Percentiles rank a stretch among this genome's conserved stretches.
Conservation (phyloP, 495 filamentous ascomycete genomes). For the Penicillium paxilli region DNA sequence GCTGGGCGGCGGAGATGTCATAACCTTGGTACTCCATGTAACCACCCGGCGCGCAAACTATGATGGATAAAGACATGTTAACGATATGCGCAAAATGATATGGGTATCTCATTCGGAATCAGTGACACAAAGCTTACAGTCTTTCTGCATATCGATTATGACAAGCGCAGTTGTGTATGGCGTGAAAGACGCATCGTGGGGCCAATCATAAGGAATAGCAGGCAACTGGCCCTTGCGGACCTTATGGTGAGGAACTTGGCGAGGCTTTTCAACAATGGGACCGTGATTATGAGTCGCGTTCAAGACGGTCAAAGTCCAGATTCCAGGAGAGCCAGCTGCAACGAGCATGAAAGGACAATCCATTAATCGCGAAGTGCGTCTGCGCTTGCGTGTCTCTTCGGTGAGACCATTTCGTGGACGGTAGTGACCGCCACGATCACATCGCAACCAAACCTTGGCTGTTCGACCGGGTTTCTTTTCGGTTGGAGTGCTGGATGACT, state of each 20-base stretch:
- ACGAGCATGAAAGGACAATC: conserved; percentile 52
- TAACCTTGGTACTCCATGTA: conserved; percentile 63
- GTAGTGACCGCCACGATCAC: conserved; percentile 53
- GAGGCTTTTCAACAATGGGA: conserved; percentile 42
- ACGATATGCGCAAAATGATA: not conserved
- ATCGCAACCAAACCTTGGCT: conserved; percentile 49
- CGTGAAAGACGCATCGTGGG: conserved; percentile 58
- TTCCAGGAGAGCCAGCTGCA: conserved; percentile 44
- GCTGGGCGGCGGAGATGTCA: conserved; percentile 50
- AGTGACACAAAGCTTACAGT: conserved; percentile 55
- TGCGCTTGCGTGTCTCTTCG: conserved; percentile 48
- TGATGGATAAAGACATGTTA: conserved; percentile 1
- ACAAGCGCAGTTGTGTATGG: conserved; percentile 63
- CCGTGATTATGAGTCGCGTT: conserved; percentile 49
- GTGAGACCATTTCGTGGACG: conserved; percentile 50
- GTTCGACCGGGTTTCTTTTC: conserved; percentile 51
- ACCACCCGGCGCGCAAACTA: conserved; percentile 59
- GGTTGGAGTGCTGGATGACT: conserved; percentile 48
- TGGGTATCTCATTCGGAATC: too few relatives aligned
- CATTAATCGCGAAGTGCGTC: conserved; percentile 47
- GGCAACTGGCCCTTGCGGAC: conserved; percentile 49
- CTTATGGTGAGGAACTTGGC: conserved; percentile 42
- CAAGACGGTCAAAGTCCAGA: conserved; percentile 47
- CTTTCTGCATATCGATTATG: conserved; percentile 73
- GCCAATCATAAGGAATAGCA: conserved; percentile 61